phyloP scores from a whole-genome alignment of 192 early-diverging fungal species.

The Geranomyces michiganensis region DNA sequence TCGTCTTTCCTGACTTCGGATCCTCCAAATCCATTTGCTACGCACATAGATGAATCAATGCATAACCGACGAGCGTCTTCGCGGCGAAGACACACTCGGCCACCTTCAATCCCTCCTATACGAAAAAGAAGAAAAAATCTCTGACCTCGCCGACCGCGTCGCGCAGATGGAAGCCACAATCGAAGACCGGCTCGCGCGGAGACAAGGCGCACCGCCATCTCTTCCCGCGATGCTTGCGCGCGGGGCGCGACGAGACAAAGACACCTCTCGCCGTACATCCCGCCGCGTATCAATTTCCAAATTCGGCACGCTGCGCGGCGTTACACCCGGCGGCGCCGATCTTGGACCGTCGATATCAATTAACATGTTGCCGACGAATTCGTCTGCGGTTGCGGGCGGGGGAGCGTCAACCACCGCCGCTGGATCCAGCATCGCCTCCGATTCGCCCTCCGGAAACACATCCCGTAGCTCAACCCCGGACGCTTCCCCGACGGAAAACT shows the following conservation, averaged over 20 bases:
- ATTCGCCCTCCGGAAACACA: background rate
- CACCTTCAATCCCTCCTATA: background rate
- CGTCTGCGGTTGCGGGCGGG: too few species aligned
- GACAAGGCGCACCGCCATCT: background rate
- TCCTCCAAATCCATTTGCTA: too few species aligned
- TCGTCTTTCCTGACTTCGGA: too few species aligned
- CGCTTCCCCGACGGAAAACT: background rate
- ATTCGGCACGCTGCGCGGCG: too few species aligned
- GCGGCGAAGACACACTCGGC: background rate
- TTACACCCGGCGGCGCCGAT: too few species aligned
- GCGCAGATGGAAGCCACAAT: background rate
- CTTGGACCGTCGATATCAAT: too few species aligned
- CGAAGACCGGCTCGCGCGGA: background rate
- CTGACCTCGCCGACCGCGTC: background rate
- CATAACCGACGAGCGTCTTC: constrained; percentile 2
- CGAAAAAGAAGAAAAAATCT: constrained; percentile 8
- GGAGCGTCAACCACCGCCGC: too few species aligned
- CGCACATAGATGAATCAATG: background rate
- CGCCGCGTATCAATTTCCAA: too few species aligned
- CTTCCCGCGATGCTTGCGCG: too few species aligned
- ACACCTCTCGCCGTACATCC: too few species aligned
- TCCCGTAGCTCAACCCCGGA: background rate
- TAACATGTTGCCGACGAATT: too few species aligned
- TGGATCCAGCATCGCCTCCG: background rate
- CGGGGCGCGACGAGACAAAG: too few species aligned